Percentiles rank a stretch among this genome's conserved stretches.
phyloP scores from a whole-genome alignment of 257 asterid species.

The Asclepias syriaca region DNA sequence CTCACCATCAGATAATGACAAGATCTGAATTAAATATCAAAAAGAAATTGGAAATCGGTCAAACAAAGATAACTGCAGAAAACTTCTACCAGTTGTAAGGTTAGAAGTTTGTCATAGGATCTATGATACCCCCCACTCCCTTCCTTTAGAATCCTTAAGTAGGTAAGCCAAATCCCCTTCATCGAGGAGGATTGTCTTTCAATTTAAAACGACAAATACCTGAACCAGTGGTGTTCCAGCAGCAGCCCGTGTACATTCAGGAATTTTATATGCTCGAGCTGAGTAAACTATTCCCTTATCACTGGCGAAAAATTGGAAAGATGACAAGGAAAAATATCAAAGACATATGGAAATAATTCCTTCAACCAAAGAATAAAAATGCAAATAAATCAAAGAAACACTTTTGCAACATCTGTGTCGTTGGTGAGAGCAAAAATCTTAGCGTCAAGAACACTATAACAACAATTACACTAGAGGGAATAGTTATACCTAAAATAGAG shows the following conservation, averaged over 20 bases:
- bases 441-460: not conserved
- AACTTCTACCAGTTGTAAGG: constrained; percentile 2
- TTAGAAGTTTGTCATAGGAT: not conserved
- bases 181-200: not conserved
- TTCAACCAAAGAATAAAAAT: not conserved
- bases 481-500: constrained; percentile 80
- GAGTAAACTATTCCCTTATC: constrained; percentile 92
- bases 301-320: constrained; percentile 35
- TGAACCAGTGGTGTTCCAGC: constrained; percentile 94
- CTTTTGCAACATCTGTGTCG: not conserved
- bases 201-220: constrained; percentile 34
- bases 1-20: constrained; percentile 91
- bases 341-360: not conserved
- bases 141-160: not conserved
- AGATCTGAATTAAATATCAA: constrained; percentile 49
- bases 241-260: constrained; percentile 92
- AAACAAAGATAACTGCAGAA: not conserved
- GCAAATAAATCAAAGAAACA: not conserved
- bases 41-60: not conserved
- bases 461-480: not conserved
- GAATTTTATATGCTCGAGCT: constrained; percentile 84
- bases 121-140: not conserved
- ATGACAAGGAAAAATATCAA: not conserved
- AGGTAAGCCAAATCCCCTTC: not conserved
- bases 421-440: not conserved